A percentile compares a stretch with the other conserved stretches of the same genome.
phyloP scores from a whole-genome alignment of 805 yeast genomes.

The Myxozyma neotropica region DNA sequence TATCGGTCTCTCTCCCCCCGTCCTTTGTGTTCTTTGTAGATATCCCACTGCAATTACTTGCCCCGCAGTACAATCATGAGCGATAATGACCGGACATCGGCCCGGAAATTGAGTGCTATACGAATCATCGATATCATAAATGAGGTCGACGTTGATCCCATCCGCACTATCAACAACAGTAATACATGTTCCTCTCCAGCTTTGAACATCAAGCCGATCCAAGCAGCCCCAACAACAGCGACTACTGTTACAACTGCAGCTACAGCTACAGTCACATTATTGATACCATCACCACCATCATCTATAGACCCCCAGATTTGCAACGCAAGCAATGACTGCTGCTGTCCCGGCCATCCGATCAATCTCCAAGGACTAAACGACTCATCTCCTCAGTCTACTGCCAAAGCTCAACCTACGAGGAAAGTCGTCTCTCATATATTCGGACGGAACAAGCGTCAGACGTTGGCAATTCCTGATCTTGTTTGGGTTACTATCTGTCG shows the following conservation, averaged over 20 bases:
- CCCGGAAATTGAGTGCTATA: background rate
- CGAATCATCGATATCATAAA: background rate
- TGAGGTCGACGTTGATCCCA: background rate
- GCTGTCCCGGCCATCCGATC: background rate
- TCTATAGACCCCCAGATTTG: background rate
- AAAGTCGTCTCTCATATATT: conserved; percentile 35
- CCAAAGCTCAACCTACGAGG: conserved; percentile 15
- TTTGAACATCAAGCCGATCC: background rate
- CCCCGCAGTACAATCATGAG: too few species aligned
- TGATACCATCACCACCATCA: background rate
- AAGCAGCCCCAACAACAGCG: background rate
- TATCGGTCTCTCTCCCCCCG: too few species aligned
- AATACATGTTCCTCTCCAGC: background rate
- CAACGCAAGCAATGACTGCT: background rate
- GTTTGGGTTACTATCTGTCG: conserved; percentile 32
- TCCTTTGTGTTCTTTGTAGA: too few species aligned
- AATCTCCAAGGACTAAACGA: background rate
- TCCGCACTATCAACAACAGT: background rate
- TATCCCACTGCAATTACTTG: too few species aligned
- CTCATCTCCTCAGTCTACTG: background rate
- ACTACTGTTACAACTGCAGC: background rate
- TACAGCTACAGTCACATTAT: background rate
- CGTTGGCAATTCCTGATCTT: conserved; percentile 28
- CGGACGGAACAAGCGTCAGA: conserved; percentile 35
- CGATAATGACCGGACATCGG: too few species aligned